phyloP scores from a whole-genome alignment of 768 basidiomycete species.

The Lepiota venenata region DNA sequence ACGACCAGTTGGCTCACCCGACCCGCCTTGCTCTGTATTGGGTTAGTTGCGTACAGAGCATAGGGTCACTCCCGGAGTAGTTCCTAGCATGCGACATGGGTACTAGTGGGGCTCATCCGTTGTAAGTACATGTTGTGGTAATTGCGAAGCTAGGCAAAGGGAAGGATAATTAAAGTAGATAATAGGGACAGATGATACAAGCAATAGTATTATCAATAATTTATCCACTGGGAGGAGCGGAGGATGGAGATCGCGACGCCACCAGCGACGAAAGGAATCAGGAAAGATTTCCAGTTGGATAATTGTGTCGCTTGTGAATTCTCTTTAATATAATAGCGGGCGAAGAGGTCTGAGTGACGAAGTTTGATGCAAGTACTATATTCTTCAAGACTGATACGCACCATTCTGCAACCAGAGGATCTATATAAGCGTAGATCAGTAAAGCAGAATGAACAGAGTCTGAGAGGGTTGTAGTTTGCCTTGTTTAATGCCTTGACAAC shows the following conservation, averaged over 20 bases:
- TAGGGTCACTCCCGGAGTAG: neutral
- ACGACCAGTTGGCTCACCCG: neutral
- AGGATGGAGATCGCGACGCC: neutral
- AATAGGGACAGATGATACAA: neutral
- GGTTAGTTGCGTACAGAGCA: neutral
- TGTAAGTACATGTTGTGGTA: no score
- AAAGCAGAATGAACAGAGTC: neutral
- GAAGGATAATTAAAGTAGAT: neutral
- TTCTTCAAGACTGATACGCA: neutral
- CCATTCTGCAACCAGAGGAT: constrained; percentile 48
- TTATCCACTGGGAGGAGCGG: neutral
- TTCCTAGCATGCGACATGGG: neutral
- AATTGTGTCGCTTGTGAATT: neutral
- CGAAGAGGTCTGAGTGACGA: constrained; percentile 30
- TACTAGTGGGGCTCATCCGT: neutral
- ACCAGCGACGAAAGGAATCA: constrained; percentile 1
- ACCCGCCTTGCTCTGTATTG: neutral
- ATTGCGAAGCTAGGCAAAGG: no score
- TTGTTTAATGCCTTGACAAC: constrained; percentile 43
- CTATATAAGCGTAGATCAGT: constrained; percentile 17
- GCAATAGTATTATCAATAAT: neutral
- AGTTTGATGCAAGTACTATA: neutral
- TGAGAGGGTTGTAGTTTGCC: constrained; percentile 22
- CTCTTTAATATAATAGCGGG: constrained; percentile 38
- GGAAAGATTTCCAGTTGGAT: neutral